Evolutionary conservation across 2,329 filamentous ascomycete genomes (phyloP), one percentile per base, ranked within the genome.

Genomic region (Thelonectria discophora): DNA sequence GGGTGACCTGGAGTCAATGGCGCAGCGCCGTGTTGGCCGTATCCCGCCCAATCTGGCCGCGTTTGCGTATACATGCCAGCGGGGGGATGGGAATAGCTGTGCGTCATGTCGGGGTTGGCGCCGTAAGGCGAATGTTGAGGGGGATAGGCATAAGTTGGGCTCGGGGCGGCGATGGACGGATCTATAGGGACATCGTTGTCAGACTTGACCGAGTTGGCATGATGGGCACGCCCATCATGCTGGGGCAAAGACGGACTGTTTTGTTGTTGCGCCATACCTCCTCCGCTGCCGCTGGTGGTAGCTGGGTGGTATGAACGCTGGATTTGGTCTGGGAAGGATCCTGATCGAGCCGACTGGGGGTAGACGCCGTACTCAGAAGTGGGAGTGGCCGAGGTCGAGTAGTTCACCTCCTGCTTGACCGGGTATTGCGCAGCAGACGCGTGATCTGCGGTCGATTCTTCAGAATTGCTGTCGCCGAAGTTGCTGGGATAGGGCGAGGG

Each of bases 101-200:
- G 91, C 72, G 89, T 84, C 91, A 97, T 95, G 71, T 97, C 92
- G 84, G 93, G 90, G 69, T 88, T 89, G 60, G 91, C 88, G 60
- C 88, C 88, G 80, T 97, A 97, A 37, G 94, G 92, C 71, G 93
- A 94, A 79, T 97, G 96, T 77, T 91, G 89, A 7, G n/a, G 39
- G 65, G 84, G 82, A 73, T 93, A 90, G 72, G 92, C 87, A 78
- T 97, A 97, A 73, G 92, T 94, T 63, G 94, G 94, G 85, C 93
- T 97, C 76, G 93, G 91, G 74, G 92, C 90, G 79, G 93, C 91
- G 78, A 97, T 97, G 79, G 93, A 96, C 75, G 94, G 93, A 96
- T 97, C 94, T 97, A 97, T 94, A 90, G 93, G 93, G 84, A 96
- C 88, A 89, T 93, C 90, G 87, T 86, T 87, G 93, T 97, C 92